phyloP scores from a whole-genome alignment of 2,329 filamentous ascomycete species.

The Colletotrichum shisoi region DNA sequence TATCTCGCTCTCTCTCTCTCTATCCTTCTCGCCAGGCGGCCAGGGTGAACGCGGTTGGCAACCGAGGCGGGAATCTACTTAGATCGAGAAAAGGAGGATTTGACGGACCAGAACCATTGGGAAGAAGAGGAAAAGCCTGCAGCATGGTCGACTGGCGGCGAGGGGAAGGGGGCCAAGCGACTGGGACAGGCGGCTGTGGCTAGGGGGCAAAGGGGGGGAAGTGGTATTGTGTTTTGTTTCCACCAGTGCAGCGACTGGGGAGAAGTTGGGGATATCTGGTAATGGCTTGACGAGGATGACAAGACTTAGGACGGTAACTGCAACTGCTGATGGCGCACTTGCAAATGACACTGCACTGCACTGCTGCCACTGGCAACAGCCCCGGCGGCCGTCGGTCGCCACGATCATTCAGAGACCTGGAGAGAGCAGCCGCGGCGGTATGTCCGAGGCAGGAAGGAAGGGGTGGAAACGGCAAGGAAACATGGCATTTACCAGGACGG shows the following conservation, averaged over 20 bases:
- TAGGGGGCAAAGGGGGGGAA: not conserved
- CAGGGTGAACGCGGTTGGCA: not conserved
- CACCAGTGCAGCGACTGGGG: conserved; percentile 20
- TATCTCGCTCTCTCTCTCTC: not conserved
- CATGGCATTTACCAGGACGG: conserved; percentile 32
- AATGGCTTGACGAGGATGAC: not conserved
- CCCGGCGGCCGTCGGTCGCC: not conserved
- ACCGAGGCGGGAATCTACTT: conserved; percentile 14
- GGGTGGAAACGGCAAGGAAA: conserved; percentile 8
- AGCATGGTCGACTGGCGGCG: not conserved
- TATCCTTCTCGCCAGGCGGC: not conserved
- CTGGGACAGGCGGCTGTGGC: conserved; percentile 23
- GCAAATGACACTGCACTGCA: too few species aligned
- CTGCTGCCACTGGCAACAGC: conserved; percentile 6
- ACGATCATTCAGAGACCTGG: too few species aligned
- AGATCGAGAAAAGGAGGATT: conserved; percentile 9
- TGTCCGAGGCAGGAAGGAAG: not conserved
- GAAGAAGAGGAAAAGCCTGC: conserved; percentile 27
- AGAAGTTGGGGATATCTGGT: not conserved
- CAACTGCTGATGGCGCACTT: not conserved
- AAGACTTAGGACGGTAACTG: not conserved
- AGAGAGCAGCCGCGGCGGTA: not conserved
- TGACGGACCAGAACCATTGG: conserved; percentile 8
- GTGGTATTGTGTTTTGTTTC: not conserved
- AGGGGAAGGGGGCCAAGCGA: not conserved